A percentile compares a stretch with the other conserved stretches of the same genome.
phyloP scores from a whole-genome alignment of 1,284 basidiomycete species.

The Takashimella koratensis region DNA sequence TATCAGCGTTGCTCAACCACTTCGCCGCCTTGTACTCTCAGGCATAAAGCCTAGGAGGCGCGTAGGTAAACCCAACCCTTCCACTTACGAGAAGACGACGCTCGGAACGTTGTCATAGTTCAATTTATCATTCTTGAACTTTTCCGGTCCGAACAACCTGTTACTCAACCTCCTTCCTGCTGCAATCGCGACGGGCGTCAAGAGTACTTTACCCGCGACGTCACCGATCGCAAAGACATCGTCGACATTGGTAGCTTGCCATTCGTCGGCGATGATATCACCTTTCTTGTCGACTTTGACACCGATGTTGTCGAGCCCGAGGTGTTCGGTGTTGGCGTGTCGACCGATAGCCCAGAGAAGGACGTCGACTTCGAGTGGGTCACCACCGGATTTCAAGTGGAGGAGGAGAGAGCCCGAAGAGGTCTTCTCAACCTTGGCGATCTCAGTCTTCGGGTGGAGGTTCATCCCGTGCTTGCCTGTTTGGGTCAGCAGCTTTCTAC shows the following conservation, averaged over 20 bases:
- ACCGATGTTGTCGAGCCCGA: constrained; percentile 75
- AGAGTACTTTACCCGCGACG: constrained; percentile 81
- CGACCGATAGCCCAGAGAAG: constrained; percentile 96
- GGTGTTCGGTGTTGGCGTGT: constrained; percentile 68
- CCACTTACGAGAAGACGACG: constrained; percentile 85
- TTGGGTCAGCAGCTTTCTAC: constrained; percentile 65
- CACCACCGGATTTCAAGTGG: constrained; percentile 62
- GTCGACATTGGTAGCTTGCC: constrained; percentile 73
- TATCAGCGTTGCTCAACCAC: constrained; percentile 6
- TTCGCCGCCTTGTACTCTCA: constrained; percentile 1
- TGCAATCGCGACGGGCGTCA: constrained; percentile 98
- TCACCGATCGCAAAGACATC: constrained; percentile 85
- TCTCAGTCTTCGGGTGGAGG: constrained; percentile 73
- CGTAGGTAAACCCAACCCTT: background rate
- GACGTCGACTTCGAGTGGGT: constrained; percentile 77
- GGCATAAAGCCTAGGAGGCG: background rate
- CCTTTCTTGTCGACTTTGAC: constrained; percentile 74
- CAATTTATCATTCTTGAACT: constrained; percentile 83
- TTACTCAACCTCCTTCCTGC: constrained; percentile 87
- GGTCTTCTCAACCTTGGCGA: constrained; percentile 70
- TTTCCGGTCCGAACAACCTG: constrained; percentile 78
- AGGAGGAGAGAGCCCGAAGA: constrained; percentile 64
- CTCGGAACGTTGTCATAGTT: constrained; percentile 87
- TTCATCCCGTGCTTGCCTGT: constrained; percentile 86
- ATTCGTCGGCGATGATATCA: constrained; percentile 85